A percentile compares a stretch with the other conserved stretches of the same genome.
Conservation (phyloP, 805 yeast species). For the Candida hungchunana region DNA sequence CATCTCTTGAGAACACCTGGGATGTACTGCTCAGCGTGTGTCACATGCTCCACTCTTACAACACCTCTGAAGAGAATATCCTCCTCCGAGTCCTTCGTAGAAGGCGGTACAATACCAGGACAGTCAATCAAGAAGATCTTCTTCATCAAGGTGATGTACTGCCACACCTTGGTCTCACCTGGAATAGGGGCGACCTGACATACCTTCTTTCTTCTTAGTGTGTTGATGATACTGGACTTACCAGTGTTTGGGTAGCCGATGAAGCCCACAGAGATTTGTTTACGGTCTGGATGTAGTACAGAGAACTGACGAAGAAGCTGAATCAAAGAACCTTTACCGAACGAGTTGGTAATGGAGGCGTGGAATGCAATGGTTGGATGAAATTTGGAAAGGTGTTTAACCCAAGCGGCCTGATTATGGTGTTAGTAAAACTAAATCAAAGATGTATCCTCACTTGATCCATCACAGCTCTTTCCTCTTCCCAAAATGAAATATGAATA, state of each 20-base stretch:
- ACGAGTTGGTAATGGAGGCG: conserved; percentile 94
- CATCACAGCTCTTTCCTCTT: not conserved
- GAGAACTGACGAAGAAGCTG: conserved; percentile 93
- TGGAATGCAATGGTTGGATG: conserved; percentile 97
- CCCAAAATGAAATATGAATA: conserved; percentile 16
- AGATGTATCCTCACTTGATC: not conserved
- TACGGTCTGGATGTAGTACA: conserved; percentile 83
- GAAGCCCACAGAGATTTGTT: conserved; percentile 94
- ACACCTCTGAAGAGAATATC: conserved; percentile 95
- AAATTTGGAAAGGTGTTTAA: conserved; percentile 84
- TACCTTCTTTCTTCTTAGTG: conserved; percentile 90
- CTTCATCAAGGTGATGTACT: conserved; percentile 95
- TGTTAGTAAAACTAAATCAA: conserved; percentile 18
- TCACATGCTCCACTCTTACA: conserved; percentile 96
- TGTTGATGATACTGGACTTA: conserved; percentile 91
- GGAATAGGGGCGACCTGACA: conserved; percentile 98
- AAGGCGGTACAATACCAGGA: conserved; percentile 99
- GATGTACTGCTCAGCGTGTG: conserved; percentile 92
- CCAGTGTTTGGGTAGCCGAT: conserved; percentile 99
- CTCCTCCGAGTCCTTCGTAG: conserved; percentile 80
- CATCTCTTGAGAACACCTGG: conserved; percentile 83
- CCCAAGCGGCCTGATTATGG: conserved; percentile 91
- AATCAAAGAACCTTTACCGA: conserved; percentile 95
- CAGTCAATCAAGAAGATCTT: conserved; percentile 93
- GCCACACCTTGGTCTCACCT: conserved; percentile 99